Evolutionary conservation across 1,139 yeast species (phyloP), one percentile per base, ranked within the genome.

Genomic region (Taiozyma sp.): DNA sequence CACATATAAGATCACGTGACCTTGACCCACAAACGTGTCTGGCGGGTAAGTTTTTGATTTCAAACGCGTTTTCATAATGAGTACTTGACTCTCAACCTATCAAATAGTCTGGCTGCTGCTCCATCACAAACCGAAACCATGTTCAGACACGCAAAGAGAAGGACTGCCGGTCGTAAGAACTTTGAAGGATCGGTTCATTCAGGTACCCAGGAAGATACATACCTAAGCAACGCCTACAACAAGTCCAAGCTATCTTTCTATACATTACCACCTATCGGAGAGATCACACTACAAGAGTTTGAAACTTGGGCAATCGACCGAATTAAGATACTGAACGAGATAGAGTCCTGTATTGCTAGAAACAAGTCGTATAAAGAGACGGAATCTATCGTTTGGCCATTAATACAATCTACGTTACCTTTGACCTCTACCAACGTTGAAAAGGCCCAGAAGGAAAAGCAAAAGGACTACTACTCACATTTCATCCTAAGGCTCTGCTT

Each of bases 231-330:
- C 40, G 59, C 67, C 32, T 68, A 69, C 53, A 60, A 63, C 43
- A 60, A 60, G 34, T 58, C 69, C 9, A 70, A 67, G 49, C 52
- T 70, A 27, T 62, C 73, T 4, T 68, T 92, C 63, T 93, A 93
- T 68, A 79, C 75, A 44, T 59, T 72, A 4, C 95, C 96, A 8
- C 98, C 98, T 1, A 69, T 76, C 39, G 83, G 84, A 38, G 98
- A 93, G 68, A 83, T 93, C 63, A 90, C 97, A 0, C 67, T 93
- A 40, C 97, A 92, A 58, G 88, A 93, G 65, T 95, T 93, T 67
- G 99, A 93, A 69, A 76, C 77, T 19, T 93, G 97, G 97, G 98
- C 98, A 9, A 87, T 93, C 48, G 98, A 93, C 64, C 74, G 99
- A 55, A 76, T 93, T 57, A 83, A 85, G 63, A 81, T 93, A 10